Conservation (phyloP, 2,329 filamentous ascomycete species). For the Mycogone perniciosa region DNA sequence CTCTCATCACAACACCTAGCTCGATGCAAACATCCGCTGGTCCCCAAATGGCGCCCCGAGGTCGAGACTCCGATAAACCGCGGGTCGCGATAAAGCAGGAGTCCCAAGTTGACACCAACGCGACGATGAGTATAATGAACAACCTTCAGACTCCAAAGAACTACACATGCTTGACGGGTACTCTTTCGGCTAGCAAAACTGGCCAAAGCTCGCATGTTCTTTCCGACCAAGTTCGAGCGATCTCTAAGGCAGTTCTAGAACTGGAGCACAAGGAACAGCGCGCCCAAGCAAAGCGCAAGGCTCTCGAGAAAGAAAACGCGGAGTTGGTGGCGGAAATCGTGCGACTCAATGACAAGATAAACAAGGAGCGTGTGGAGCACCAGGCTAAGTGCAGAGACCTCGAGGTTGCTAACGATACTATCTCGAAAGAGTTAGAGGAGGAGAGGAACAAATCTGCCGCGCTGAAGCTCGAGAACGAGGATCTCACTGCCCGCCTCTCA, state of each 20-base stretch:
- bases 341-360: background rate
- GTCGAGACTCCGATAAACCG: too few species aligned
- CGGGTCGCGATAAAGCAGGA: too few species aligned
- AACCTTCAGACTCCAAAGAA: too few species aligned
- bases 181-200: background rate
- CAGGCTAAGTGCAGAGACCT: background rate
- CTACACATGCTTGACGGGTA: too few species aligned
- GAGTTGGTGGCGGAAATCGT: background rate
- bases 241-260: background rate
- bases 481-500: background rate
- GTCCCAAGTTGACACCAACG: too few species aligned
- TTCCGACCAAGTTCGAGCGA: background rate
- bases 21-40: too few species aligned
- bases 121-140: too few species aligned
- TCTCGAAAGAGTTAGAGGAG: background rate
- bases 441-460: background rate
- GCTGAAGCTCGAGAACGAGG: background rate
- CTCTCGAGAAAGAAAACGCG: background rate
- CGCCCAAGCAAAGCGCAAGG: background rate
- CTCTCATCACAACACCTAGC: too few species aligned
- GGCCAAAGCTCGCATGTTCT: background rate
- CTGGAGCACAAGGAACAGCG: conserved; percentile 3
- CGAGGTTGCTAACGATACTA: background rate
- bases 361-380: background rate
- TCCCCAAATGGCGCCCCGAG: too few species aligned